phyloP scores from a whole-genome alignment of 257 asterid species.

The Mentha longifolia region DNA sequence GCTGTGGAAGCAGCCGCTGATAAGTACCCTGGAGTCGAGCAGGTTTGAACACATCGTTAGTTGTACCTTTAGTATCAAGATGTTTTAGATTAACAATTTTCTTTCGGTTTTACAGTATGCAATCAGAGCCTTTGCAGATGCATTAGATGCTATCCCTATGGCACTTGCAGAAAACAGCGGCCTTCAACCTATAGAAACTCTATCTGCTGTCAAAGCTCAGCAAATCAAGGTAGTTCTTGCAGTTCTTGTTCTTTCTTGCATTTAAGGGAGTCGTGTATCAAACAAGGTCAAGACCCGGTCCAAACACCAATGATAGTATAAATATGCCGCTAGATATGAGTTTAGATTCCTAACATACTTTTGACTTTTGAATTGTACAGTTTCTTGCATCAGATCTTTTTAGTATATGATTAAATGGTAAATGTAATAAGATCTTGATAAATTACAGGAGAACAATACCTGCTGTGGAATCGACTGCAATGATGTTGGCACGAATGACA shows the following conservation, averaged over 20 bases:
- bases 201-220: constrained; percentile 88
- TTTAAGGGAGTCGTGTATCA: too few species aligned
- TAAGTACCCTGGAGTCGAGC: constrained; percentile 97
- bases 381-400: too few species aligned
- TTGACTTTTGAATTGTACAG: too few species aligned
- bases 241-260: background rate
- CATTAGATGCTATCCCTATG: constrained; percentile 94
- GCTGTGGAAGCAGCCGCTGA: constrained; percentile 99
- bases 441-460: constrained; percentile 73
- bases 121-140: constrained; percentile 94
- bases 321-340: too few species aligned
- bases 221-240: constrained; percentile 71
- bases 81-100: constrained; percentile 6
- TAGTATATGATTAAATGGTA: too few species aligned
- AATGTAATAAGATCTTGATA: too few species aligned
- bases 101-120: constrained; percentile 68
- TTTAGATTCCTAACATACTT: too few species aligned
- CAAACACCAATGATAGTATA: too few species aligned
- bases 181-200: constrained; percentile 89
- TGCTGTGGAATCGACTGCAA: constrained; percentile 86
- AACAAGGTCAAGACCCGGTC: background rate
- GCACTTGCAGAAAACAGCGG: constrained; percentile 99
- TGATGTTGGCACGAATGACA: constrained; percentile 81
- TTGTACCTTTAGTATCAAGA: background rate
- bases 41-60: constrained; percentile 45